Percentiles rank a stretch among this genome's conserved stretches.
phyloP scores from a whole-genome alignment of 2,329 filamentous ascomycete species.

The Dothideomycetes sp. region DNA sequence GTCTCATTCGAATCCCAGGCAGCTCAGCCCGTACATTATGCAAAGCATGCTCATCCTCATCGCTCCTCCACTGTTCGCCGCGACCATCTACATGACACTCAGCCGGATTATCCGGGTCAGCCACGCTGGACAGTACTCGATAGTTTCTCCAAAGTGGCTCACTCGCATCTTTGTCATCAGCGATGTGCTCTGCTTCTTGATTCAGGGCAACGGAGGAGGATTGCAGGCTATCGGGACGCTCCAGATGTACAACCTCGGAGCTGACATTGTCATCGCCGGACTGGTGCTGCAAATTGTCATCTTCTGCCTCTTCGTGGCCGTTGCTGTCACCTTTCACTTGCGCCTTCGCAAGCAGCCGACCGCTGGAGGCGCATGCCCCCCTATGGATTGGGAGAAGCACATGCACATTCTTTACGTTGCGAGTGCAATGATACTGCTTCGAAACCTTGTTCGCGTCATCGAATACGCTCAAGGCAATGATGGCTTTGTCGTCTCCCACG shows the following conservation, averaged over 20 bases:
- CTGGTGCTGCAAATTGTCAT: constrained; percentile 42
- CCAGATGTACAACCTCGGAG: constrained; percentile 27
- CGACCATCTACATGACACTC: constrained; percentile 42
- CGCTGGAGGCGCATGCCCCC: constrained; percentile 16
- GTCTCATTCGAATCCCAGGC: constrained; percentile 23
- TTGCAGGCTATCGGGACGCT: constrained; percentile 26
- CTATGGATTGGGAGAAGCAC: constrained; percentile 29
- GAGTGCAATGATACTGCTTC: constrained; percentile 39
- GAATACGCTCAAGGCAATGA: constrained; percentile 40
- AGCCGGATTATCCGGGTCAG: constrained; percentile 36
- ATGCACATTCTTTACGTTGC: constrained; percentile 36
- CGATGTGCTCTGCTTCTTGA: constrained; percentile 40
- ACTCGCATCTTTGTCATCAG: constrained; percentile 42
- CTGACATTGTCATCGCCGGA: constrained; percentile 39
- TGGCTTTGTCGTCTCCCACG: constrained; percentile 37
- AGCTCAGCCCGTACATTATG: constrained; percentile 33
- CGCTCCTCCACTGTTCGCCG: constrained; percentile 41
- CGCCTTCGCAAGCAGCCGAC: constrained; percentile 20
- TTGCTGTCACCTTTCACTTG: constrained; percentile 23
- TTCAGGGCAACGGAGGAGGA: constrained; percentile 38
- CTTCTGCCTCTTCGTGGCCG: constrained; percentile 41
- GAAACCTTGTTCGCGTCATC: constrained; percentile 40
- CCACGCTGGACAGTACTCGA: constrained; percentile 33
- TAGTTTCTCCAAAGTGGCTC: constrained; percentile 36
- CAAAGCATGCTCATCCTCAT: constrained; percentile 39